Conservation (phyloP, 2,329 filamentous ascomycete species). For the Diaporthe caulivora region DNA sequence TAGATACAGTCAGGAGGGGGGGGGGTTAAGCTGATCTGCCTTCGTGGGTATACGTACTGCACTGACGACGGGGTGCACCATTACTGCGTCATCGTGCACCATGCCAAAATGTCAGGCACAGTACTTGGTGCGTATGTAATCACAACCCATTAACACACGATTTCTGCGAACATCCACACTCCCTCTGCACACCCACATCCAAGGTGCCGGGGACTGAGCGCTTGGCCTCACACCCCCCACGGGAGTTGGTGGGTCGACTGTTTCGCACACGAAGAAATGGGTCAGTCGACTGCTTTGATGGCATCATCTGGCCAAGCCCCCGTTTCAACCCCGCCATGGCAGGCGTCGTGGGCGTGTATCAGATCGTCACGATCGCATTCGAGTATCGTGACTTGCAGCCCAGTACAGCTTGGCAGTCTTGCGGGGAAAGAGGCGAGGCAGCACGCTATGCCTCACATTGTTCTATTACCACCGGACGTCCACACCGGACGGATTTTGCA, state of each 20-base stretch:
- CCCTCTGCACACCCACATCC: background rate
- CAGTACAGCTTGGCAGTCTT: background rate
- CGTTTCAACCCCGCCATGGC: slow-evolving; percentile 24
- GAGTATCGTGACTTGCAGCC: slow-evolving; percentile 18
- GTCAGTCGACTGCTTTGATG: slow-evolving; percentile 3
- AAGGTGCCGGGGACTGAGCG: background rate
- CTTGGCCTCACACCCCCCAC: slow-evolving; percentile 21
- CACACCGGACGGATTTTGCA: slow-evolving; percentile 12
- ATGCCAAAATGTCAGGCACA: background rate
- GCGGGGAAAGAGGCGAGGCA: slow-evolving; percentile 9
- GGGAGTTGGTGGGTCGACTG: slow-evolving; percentile 16
- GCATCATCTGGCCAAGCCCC: slow-evolving; percentile 31
- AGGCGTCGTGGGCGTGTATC: slow-evolving; percentile 6
- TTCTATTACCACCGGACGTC: slow-evolving; percentile 2
- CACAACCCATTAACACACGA: background rate
- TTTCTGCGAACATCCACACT: background rate
- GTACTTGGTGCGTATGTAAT: background rate
- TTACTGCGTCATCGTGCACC: slow-evolving; percentile 9
- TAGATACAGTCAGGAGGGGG: background rate
- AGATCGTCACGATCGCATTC: slow-evolving; percentile 24
- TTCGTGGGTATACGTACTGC: background rate
- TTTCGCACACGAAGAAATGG: slow-evolving; percentile 11
- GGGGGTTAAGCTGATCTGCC: slow-evolving; percentile 8
- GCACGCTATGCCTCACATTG: background rate
- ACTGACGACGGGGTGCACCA: slow-evolving; percentile 17